These are phyloP conservation scores for Colletotrichum musicola DNA, from an alignment of 2,329 filamentous ascomycete genomes.

Conservation along the genomic window DNA sequence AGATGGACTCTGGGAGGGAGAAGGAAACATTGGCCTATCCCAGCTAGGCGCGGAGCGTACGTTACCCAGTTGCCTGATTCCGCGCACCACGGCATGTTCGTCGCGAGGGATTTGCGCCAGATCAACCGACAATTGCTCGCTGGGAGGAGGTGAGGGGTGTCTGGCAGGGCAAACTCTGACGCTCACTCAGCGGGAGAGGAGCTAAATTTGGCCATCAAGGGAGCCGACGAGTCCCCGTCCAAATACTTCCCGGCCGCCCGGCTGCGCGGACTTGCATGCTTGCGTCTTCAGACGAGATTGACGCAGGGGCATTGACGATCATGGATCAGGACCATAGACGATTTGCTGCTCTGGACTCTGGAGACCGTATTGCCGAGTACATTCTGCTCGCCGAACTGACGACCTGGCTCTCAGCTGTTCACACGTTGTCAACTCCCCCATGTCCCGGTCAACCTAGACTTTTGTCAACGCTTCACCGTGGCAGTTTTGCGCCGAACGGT, in stretches of 20 bases:
- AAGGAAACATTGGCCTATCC: constrained; percentile 4
- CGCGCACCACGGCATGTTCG: constrained; percentile 16
- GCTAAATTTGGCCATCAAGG: constrained; percentile 26
- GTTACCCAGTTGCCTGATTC: constrained; percentile 8
- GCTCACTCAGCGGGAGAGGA: background rate
- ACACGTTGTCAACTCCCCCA: constrained; percentile 16
- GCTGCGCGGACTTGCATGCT: constrained; percentile 17
- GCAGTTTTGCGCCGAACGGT: constrained; percentile 10
- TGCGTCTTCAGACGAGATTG: constrained; percentile 34
- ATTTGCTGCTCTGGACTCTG: background rate
- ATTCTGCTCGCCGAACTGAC: background rate
- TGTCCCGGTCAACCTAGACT: constrained; percentile 18
- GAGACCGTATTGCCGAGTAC: constrained; percentile 5
- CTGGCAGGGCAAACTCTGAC: background rate
- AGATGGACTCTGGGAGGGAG: background rate
- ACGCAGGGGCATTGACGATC: constrained; percentile 32
- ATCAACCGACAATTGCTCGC: constrained; percentile 28
- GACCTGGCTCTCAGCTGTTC: background rate
- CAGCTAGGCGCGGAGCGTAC: constrained; percentile 4
- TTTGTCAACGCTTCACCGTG: constrained; percentile 10
- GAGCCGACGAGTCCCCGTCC: constrained; percentile 21
- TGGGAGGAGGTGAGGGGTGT: background rate
- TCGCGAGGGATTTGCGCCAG: constrained; percentile 19
- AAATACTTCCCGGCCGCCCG: constrained; percentile 5
- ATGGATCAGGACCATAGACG: constrained; percentile 17